Base-by-base conservation (phyloP, 805 yeast species). In the Ogataea populi-albae region DNA sequence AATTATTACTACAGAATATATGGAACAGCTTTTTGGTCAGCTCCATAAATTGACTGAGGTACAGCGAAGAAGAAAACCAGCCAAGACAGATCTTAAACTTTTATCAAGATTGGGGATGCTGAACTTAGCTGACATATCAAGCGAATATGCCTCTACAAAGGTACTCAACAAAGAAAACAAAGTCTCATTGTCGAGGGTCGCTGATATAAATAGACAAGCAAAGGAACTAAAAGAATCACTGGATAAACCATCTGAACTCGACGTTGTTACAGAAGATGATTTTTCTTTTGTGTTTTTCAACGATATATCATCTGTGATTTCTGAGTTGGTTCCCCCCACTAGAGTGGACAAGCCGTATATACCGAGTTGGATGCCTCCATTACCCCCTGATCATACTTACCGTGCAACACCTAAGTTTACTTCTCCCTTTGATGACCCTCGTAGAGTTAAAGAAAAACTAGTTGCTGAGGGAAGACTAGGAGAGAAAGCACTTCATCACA, bases 371-470 rank as follows among this genome's bases (percentile, higher is more conserved):
- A 64, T 91, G 48, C 98, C 98, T 0, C 77, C 78, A 9, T 68
- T 91, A 19, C 98, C 98, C 1, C 96, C 98, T 0, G 95, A 87
- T 51, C 94, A 89, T 59, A 91, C 98, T 0, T 91, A 83, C 56
- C 79, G 77, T 58, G 74, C 79, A 37, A 84, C 96, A 0, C 83
- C 95, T 0, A 70, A 71, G 44, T 88, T 67, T 55, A 70, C 79
- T 37, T 66, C 75, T 17, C 68, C 80, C 15, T 61, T 79, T 11
- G 73, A 79, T 1, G 91, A 86, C 51, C 86, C 89, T 41, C 76
- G 81, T 45, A 66, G 73, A 38, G 69, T 91, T 36, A 69, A 91
- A 43, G 75, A 83, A 37, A 75, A 75, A 49, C 66, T 89, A 34
- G 89, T 86, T 2, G 79, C 78, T 33, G 97, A 91, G 56, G 85